Evolutionary conservation across 169 alveolate genomes (phyloP), one percentile per base, ranked within the genome.

Genomic region (Haemoproteus tartakovskyi): DNA sequence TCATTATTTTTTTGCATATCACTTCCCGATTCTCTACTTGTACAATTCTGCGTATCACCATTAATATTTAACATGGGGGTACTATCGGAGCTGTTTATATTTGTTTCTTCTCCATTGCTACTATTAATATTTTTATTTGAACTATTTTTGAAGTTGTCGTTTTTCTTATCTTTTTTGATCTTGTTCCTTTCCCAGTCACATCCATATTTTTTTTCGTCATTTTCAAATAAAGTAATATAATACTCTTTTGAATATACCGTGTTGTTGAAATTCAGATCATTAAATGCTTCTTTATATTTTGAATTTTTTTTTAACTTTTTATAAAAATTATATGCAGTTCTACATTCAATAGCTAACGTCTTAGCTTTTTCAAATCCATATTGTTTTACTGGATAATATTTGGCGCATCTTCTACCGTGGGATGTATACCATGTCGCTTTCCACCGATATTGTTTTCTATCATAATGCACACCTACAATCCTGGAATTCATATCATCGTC

Each of bases 351-450:
- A 24, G 92, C 92, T 83, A 87, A 79, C 26, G 79, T 85, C 22
- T 87, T 87, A 43, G 92, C 92, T 64, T 87, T 86, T 46, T 60
- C 43, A 51, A 67, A 87, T 1, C 92, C 92, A 33, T 79, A 85
- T 41, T 84, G 89, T 43, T 80, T 70, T 21, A 87, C 87, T 16
- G 89, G 89, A 60, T 85, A 87, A 33, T 84, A 87, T 24, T 87
- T 78, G 26, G 87, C 89, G 11, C 83, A 81, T 43, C 89, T 64
- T 29, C 87, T 86, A 9, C 92, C 92, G 30, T 87, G 88, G 0
- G 87, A 48, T 1, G 89, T 84, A 14, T 87, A 80, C 90, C 90
- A 87, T 8, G 86, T 79, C n/a, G 92, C 89, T 18, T 85, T 89
- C 92, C 92, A 87, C 16, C 92, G 62, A 38, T 87, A 61, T 24